A percentile compares a stretch with the other conserved stretches of the same genome.
Conservation (phyloP, 257 asterid genomes). For the Solanum medicagineum region DNA sequence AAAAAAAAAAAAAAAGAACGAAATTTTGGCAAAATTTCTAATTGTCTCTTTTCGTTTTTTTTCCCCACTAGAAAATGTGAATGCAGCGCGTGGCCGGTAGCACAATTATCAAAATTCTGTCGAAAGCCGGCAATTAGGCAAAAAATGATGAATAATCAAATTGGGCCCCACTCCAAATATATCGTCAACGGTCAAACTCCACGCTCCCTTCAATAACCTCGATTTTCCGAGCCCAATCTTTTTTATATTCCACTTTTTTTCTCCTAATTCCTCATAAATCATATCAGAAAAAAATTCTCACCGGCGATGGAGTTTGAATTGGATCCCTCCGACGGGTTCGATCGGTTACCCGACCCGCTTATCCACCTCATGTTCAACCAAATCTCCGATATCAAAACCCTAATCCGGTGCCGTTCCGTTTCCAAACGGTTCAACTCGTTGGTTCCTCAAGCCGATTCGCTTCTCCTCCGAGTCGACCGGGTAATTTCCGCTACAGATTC, state of each 20-base stretch:
- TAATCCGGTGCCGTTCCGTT: conserved; percentile 42
- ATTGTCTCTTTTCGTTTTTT: background rate
- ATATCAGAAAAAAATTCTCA: background rate
- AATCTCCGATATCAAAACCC: conserved; percentile 44
- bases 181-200: conserved; percentile 14
- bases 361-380: conserved; percentile 43
- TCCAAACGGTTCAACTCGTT: conserved; percentile 41
- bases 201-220: background rate
- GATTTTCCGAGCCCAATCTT: background rate
- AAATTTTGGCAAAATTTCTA: too few species aligned
- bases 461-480: conserved; percentile 59
- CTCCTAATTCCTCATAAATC: background rate
- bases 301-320: conserved; percentile 2
- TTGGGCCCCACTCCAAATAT: background rate
- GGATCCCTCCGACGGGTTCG: conserved; percentile 27
- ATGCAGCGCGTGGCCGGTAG: background rate
- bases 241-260: too few species aligned
- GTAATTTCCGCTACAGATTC: conserved; percentile 34
- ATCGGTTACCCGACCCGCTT: conserved; percentile 54
- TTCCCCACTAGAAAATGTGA: background rate
- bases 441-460: conserved; percentile 47
- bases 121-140: background rate
- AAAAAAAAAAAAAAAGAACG: too few species aligned
- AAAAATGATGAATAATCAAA: background rate
- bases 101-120: background rate